phyloP scores from a whole-genome alignment of 257 asterid species.

The Rubia yunnanensis region DNA sequence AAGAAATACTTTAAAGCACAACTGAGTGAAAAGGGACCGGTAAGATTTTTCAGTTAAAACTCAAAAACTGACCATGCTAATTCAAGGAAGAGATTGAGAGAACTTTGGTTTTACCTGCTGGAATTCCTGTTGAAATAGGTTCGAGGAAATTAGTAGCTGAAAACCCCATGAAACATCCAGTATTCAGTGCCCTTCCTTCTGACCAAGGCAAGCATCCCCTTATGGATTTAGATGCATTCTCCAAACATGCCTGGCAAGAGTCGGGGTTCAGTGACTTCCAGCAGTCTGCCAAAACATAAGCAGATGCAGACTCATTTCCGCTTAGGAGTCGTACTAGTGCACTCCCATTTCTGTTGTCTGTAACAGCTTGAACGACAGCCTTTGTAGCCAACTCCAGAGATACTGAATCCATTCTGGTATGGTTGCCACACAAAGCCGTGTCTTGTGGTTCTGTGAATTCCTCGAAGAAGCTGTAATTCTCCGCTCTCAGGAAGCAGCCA shows the following conservation, averaged over 20 bases:
- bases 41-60: not conserved
- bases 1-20: not conserved
- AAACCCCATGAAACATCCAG: no score
- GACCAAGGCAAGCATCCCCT: no score
- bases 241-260: no score
- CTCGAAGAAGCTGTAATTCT: not conserved
- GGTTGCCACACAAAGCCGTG: not conserved
- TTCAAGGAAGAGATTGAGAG: not conserved
- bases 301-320: not conserved
- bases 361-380: conserved; percentile 14
- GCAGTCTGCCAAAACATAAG: not conserved
- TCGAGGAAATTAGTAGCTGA: no score
- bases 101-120: no score
- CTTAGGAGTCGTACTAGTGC: no score
- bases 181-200: no score
- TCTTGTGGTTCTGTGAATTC: not conserved
- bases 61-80: not conserved
- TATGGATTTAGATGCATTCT: no score
- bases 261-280: conserved; percentile 13
- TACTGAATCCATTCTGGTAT: not conserved
- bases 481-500: not conserved
- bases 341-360: not conserved
- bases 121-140: no score
- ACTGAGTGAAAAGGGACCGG: not conserved
- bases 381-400: not conserved